These are phyloP conservation scores for Lachnellula subtilissima DNA, from an alignment of 2,329 filamentous ascomycete species.

Conservation along the genomic window DNA sequence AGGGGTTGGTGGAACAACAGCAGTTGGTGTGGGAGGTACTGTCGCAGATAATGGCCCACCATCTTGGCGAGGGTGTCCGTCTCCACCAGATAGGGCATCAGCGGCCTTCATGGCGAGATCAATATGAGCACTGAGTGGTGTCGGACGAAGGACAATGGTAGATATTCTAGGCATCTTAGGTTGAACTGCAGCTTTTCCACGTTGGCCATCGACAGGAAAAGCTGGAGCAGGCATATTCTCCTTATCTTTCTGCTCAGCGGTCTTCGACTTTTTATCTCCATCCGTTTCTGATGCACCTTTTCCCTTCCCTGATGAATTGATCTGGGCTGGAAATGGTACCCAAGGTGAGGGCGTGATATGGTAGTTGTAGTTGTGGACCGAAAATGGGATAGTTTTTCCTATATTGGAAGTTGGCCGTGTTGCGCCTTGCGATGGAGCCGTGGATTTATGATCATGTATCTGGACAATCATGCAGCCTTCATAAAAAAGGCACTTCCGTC, in stretches of 20 bases:
- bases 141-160: slow-evolving; percentile 82
- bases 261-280: slow-evolving; percentile 25
- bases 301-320: slow-evolving; percentile 27
- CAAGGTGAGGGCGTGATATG: slow-evolving; percentile 87
- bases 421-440: slow-evolving; percentile 55
- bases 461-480: slow-evolving; percentile 94
- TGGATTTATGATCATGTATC: slow-evolving; percentile 79
- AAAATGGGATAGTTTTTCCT: slow-evolving; percentile 65
- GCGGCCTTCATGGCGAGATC: slow-evolving; percentile 73
- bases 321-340: slow-evolving; percentile 65
- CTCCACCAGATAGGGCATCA: slow-evolving; percentile 51
- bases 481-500: slow-evolving; percentile 77
- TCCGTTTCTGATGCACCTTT: slow-evolving; percentile 30
- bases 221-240: slow-evolving; percentile 53
- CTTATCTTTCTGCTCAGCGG: slow-evolving; percentile 46
- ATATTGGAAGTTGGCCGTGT: slow-evolving; percentile 50
- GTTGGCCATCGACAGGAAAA: slow-evolving; percentile 42
- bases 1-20: slow-evolving; percentile 55
- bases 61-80: slow-evolving; percentile 39
- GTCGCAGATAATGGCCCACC: slow-evolving; percentile 40
- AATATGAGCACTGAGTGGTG: slow-evolving; percentile 65
- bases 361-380: slow-evolving; percentile 87
- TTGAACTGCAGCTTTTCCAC: slow-evolving; percentile 35
- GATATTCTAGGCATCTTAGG: slow-evolving; percentile 59
- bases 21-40: slow-evolving; percentile 60